Conservation (phyloP, 805 yeast species). For the Candida anglica region DNA sequence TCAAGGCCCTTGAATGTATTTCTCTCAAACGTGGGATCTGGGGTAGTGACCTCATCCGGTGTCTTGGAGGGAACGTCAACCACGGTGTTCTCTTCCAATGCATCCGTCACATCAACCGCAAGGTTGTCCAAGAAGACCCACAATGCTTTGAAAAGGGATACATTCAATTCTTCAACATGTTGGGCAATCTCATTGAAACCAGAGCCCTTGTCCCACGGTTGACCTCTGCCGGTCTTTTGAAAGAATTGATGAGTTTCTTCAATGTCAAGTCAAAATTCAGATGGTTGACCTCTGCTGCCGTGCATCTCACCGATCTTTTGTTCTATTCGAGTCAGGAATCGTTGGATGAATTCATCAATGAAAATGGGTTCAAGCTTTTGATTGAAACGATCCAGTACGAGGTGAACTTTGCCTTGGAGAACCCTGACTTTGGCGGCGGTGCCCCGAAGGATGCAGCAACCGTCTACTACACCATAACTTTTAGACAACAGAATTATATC, state of each 20-base stretch:
- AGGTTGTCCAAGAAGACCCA: slow-evolving; percentile 37
- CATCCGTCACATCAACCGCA: slow-evolving; percentile 57
- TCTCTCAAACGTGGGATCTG: slow-evolving; percentile 57
- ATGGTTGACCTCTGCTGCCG: slow-evolving; percentile 59
- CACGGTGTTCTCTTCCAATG: slow-evolving; percentile 81
- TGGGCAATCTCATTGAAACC: slow-evolving; percentile 54
- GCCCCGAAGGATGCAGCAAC: slow-evolving; percentile 50
- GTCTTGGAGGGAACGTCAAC: slow-evolving; percentile 79
- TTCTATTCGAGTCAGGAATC: slow-evolving; percentile 45
- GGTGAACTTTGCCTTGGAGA: slow-evolving; percentile 56
- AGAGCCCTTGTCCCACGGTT: slow-evolving; percentile 53
- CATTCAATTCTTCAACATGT: slow-evolving; percentile 53
- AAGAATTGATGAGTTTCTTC: slow-evolving; percentile 60
- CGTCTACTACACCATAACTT: slow-evolving; percentile 50
- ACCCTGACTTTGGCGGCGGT: slow-evolving; percentile 56
- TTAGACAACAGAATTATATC: slow-evolving; percentile 51
- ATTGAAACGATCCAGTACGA: slow-evolving; percentile 62
- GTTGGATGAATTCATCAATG: slow-evolving; percentile 59
- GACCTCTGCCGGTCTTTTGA: slow-evolving; percentile 72
- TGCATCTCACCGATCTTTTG: slow-evolving; percentile 50
- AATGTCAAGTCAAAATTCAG: slow-evolving; percentile 47
- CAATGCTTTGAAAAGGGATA: slow-evolving; percentile 39
- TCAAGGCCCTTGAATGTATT: slow-evolving; percentile 65
- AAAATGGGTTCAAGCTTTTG: slow-evolving; percentile 61
- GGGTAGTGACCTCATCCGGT: slow-evolving; percentile 73